Conservation (phyloP, 495 filamentous ascomycete genomes). For the Penicillium goetzii region DNA sequence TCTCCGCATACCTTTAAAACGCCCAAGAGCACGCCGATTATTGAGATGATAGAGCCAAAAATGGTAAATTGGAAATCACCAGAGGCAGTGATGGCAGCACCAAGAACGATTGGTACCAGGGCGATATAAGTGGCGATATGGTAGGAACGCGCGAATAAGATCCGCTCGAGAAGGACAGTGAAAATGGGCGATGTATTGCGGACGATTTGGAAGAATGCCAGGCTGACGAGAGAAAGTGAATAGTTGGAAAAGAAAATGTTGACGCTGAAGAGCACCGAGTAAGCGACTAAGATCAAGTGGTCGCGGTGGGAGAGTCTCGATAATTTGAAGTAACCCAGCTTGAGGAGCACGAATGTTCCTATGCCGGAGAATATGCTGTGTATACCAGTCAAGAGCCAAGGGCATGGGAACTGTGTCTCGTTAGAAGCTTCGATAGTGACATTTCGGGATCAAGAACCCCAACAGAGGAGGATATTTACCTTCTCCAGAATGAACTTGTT, state of each 20-base stretch:
- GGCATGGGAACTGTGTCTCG: neutral
- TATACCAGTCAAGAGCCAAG: neutral
- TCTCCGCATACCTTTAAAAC: neutral
- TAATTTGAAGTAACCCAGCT: neutral
- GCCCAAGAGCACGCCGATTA: neutral
- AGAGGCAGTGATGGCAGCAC: neutral
- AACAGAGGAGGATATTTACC: neutral
- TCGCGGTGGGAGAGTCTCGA: neutral
- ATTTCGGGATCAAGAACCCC: too few relatives aligned
- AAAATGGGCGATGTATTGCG: neutral
- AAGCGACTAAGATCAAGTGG: neutral
- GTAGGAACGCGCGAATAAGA: neutral
- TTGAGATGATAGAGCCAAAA: neutral
- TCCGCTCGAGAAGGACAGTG: neutral
- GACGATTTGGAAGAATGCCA: neutral
- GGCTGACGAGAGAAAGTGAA: constrained; percentile 36
- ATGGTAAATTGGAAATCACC: neutral
- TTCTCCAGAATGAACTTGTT: neutral
- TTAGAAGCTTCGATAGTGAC: neutral
- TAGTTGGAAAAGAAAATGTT: neutral
- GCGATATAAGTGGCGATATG: neutral
- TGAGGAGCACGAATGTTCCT: neutral
- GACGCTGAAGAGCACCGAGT: neutral
- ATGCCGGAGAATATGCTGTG: neutral
- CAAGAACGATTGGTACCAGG: neutral